A percentile compares a stretch with the other conserved stretches of the same genome.
Conservation (phyloP, 2,329 filamentous ascomycete genomes). For the Xylaria sp. region DNA sequence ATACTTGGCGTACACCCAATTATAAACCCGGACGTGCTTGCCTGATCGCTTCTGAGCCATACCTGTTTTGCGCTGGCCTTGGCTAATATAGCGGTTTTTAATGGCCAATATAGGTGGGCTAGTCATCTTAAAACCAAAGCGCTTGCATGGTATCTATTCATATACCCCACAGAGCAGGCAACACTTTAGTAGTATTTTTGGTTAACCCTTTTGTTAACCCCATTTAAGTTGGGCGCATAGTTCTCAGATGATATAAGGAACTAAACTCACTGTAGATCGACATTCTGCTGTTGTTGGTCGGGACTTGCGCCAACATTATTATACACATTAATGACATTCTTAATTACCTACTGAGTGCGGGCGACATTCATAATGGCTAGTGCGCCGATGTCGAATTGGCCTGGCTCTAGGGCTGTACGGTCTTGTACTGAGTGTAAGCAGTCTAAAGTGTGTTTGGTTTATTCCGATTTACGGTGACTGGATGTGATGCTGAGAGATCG, state of each 20-base stretch:
- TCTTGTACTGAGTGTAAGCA: conserved; percentile 51
- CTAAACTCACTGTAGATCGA: conserved; percentile 2
- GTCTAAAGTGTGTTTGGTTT: conserved; percentile 43
- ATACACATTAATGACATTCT: conserved; percentile 1
- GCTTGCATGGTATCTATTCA: background rate
- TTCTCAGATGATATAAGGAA: conserved; percentile 18
- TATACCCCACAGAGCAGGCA: conserved; percentile 24
- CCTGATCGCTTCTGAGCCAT: no score
- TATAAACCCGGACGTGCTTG: no score
- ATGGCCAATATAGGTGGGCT: background rate
- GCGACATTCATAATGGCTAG: conserved; percentile 40
- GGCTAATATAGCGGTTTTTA: background rate
- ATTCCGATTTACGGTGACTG: conserved; percentile 27
- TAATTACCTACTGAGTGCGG: background rate
- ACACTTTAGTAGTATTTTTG: no score
- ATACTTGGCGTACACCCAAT: no score
- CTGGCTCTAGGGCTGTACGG: conserved; percentile 45
- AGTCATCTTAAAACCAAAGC: background rate
- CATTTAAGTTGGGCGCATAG: background rate
- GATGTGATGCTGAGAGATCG: conserved; percentile 20
- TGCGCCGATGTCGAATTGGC: conserved; percentile 42
- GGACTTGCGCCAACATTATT: background rate
- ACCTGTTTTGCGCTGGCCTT: background rate
- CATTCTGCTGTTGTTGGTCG: background rate
- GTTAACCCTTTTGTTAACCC: conserved; percentile 10